Conservation (phyloP, 78 protist species). For the Dictyostelium citrinum region DNA sequence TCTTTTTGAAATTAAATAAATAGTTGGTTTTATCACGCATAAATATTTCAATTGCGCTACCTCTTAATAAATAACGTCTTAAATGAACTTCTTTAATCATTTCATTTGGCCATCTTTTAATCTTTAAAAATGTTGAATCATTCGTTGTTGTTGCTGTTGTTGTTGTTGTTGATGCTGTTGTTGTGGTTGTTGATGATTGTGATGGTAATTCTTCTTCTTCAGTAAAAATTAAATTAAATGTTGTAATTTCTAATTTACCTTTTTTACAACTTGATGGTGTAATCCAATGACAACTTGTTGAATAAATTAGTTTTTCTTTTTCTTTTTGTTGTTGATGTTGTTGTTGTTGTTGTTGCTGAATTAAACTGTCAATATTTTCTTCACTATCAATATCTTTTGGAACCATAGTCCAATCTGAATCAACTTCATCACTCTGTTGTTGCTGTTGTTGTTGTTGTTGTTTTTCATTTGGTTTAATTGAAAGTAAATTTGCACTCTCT, state of each 20-base stretch:
- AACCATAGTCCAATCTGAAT: constrained; percentile 44
- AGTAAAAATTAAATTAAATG: constrained; percentile 26
- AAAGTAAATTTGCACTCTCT: neutral
- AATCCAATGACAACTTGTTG: constrained; percentile 49
- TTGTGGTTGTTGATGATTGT: neutral
- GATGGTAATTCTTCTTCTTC: constrained; percentile 7
- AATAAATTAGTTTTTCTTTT: constrained; percentile 43
- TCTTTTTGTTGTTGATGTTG: constrained; percentile 22
- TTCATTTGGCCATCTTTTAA: constrained; percentile 50
- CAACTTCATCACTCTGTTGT: neutral
- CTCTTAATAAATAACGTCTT: constrained; percentile 77
- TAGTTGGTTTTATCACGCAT: constrained; percentile 70
- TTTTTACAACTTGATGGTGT: constrained; percentile 28
- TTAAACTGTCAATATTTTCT: neutral
- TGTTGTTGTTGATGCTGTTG: neutral
- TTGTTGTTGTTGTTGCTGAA: neutral
- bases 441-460: neutral
- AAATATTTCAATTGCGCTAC: constrained; percentile 83
- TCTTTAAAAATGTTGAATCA: constrained; percentile 6
- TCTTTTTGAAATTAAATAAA: constrained; percentile 64
- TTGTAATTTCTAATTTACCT: constrained; percentile 62
- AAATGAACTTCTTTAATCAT: constrained; percentile 47
- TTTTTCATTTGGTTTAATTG: neutral
- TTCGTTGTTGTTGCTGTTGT: neutral
- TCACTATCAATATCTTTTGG: neutral